Conservation (phyloP, 2,329 filamentous ascomycete species). For the Xylariaceae sp. region DNA sequence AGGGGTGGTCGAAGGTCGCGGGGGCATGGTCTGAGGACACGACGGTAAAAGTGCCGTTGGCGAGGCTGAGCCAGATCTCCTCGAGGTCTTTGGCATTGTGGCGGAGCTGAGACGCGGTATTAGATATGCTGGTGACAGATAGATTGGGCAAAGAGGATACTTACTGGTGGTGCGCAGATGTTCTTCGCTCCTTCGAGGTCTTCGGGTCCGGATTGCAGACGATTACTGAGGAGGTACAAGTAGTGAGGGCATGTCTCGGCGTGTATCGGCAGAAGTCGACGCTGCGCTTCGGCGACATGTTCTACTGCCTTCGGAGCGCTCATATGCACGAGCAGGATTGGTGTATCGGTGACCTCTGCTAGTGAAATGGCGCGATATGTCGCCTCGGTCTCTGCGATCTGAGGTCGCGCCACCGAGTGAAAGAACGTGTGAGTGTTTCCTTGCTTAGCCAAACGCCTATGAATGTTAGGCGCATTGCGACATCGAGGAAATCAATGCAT, state of each 20-base stretch:
- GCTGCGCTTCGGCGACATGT: slow-evolving; percentile 47
- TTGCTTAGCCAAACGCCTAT: slow-evolving; percentile 8
- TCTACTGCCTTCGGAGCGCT: slow-evolving; percentile 41
- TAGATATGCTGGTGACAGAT: not conserved
- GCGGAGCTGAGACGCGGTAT: slow-evolving; percentile 25
- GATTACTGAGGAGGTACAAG: slow-evolving; percentile 47
- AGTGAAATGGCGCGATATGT: slow-evolving; percentile 47
- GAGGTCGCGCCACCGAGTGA: slow-evolving; percentile 41
- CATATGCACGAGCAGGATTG: slow-evolving; percentile 51
- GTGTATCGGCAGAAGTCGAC: slow-evolving; percentile 45
- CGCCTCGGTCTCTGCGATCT: slow-evolving; percentile 44
- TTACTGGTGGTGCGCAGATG: slow-evolving; percentile 45
- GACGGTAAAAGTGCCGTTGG: slow-evolving; percentile 51
- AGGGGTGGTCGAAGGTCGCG: slow-evolving; percentile 8
- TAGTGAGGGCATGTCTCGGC: slow-evolving; percentile 58
- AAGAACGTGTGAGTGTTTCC: slow-evolving; percentile 31
- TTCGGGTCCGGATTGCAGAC: slow-evolving; percentile 23
- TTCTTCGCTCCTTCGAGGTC: slow-evolving; percentile 48
- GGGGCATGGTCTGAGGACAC: slow-evolving; percentile 35
- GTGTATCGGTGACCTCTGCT: slow-evolving; percentile 43
- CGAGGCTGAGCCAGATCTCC: slow-evolving; percentile 46
- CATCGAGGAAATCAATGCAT: not conserved
- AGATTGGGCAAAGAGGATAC: not conserved
- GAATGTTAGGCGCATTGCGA: not conserved
- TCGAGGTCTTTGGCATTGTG: slow-evolving; percentile 44